These are phyloP conservation scores for Lagenidium giganteum DNA, from an alignment of 352 stramenopile species.

Conservation along the genomic window DNA sequence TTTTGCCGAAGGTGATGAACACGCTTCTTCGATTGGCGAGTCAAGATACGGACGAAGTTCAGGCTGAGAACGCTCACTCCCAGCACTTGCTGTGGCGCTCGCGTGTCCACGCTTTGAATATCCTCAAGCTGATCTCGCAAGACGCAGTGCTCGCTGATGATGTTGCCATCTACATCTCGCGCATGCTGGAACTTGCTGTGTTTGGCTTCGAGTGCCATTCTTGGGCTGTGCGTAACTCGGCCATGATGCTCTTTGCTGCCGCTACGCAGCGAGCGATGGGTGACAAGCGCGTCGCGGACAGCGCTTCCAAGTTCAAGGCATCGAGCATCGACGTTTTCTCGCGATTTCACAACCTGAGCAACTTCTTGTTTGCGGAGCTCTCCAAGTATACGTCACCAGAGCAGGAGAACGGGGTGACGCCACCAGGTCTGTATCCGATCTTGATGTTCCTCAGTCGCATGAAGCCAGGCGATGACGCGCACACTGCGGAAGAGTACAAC, in stretches of 20 bases:
- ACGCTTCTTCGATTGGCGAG: slow-evolving; percentile 60
- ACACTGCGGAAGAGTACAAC: slow-evolving; percentile 17
- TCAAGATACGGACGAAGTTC: slow-evolving; percentile 46
- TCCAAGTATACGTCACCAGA: slow-evolving; percentile 23
- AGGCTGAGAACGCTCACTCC: slow-evolving; percentile 15
- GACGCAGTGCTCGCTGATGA: slow-evolving; percentile 85
- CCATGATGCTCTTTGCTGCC: slow-evolving; percentile 90
- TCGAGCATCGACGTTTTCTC: slow-evolving; percentile 72
- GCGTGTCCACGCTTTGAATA: slow-evolving; percentile 85
- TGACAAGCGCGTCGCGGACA: slow-evolving; percentile 81
- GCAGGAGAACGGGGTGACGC: slow-evolving; percentile 21
- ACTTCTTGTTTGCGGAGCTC: slow-evolving; percentile 59
- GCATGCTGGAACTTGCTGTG: slow-evolving; percentile 81
- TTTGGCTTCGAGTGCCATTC: slow-evolving; percentile 79
- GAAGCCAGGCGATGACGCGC: slow-evolving; percentile 52
- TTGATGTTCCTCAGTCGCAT: slow-evolving; percentile 79
- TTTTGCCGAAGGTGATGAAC: slow-evolving; percentile 71
- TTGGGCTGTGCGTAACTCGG: slow-evolving; percentile 88
- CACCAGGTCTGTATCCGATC: slow-evolving; percentile 65
- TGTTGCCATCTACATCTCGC: slow-evolving; percentile 72
- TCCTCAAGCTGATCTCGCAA: slow-evolving; percentile 87
- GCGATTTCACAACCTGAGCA: slow-evolving; percentile 62
- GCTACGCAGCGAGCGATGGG: slow-evolving; percentile 73
- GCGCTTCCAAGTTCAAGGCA: slow-evolving; percentile 53
- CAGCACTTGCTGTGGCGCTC: slow-evolving; percentile 63